phyloP scores from a whole-genome alignment of 352 stramenopile species.

The Achlya hypogyna region DNA sequence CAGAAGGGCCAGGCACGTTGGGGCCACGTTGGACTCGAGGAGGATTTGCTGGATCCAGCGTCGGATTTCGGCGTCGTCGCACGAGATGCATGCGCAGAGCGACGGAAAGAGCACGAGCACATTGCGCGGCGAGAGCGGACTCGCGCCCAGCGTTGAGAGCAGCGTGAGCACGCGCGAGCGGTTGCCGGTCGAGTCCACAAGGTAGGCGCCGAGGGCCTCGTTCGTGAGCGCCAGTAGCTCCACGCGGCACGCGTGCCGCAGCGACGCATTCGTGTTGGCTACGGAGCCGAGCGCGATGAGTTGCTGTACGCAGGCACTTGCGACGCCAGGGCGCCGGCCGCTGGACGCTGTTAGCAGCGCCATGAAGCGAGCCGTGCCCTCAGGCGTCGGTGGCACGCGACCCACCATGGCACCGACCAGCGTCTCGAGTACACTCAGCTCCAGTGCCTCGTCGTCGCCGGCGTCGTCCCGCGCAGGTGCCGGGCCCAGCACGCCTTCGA shows the following conservation, averaged over 20 bases:
- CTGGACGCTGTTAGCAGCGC: constrained; percentile 28
- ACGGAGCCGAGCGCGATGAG: constrained; percentile 43
- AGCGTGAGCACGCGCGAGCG: constrained; percentile 46
- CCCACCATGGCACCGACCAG: constrained; percentile 58
- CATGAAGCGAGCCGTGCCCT: constrained; percentile 26
- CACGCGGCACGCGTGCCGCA: constrained; percentile 10
- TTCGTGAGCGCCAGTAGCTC: background rate
- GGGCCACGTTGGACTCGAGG: constrained; percentile 37
- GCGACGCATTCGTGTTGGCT: background rate
- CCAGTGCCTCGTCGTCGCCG: constrained; percentile 68
- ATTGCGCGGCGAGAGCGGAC: constrained; percentile 39
- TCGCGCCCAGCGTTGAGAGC: constrained; percentile 44
- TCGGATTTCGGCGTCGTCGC: constrained; percentile 48
- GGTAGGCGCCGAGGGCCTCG: constrained; percentile 3
- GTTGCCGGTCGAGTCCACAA: background rate
- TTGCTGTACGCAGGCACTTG: constrained; percentile 52
- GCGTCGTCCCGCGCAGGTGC: constrained; percentile 40
- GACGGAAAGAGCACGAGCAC: constrained; percentile 67
- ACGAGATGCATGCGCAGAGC: constrained; percentile 72
- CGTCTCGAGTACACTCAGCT: constrained; percentile 66
- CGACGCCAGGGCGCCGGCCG: background rate
- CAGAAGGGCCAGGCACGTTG: constrained; percentile 33
- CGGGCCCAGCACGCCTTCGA: constrained; percentile 49
- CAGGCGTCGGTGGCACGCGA: constrained; percentile 28
- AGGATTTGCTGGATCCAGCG: constrained; percentile 58